Base-by-base conservation (phyloP, 176 grass and related monocot genomes). In the Aegilops bicornis region DNA sequence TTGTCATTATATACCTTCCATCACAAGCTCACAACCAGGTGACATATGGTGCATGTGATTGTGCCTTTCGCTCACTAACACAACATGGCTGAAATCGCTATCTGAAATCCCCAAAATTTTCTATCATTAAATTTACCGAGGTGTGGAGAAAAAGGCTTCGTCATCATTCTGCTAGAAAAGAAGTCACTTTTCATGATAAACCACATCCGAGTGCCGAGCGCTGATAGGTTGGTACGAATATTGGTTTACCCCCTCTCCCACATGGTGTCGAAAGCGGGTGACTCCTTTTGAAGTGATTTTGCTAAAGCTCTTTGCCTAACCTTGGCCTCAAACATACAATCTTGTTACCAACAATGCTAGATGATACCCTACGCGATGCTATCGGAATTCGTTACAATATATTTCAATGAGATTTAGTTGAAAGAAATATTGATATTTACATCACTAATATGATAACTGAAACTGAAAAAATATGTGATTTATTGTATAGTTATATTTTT, bases 31-130 rank as follows among this genome's bases (percentile, higher is more conserved):
- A 65, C 25, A 86, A 81, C 48, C 63, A 70, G 7, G 69, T 76
- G 25, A 85, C 19, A 76, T 31, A 61, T 52, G 71, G 71, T 76
- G 4, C 29, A 61, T 86, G 36, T 85, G 61, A 81, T 22, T 89
- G 25, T 74, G 33, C 36, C 59, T 39, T 13, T 37, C n/a, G 37
- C 8, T 76, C 58, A 47, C 15, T 42, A 68, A 76, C 30, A 65
- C 3, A 62, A 42, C 36, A 73, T 16, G 23, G 13, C 16, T 22
- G 31, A 35, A 35, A 52, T 63, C 19, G 64, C 61, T 69, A 36
- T 36, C 23, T 8, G 25, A 77, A 72, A 24, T 81, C 2, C 3
- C 1, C 1, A 16, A 61, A 80, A 23, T 63, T 42, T 45, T 36
- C 17, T 48, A 78, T 48, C 42, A 31, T 20, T 79, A 78, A 37